phyloP scores from a whole-genome alignment of 2,329 filamentous ascomycete species.

The Colletotrichum gloeosporioides region DNA sequence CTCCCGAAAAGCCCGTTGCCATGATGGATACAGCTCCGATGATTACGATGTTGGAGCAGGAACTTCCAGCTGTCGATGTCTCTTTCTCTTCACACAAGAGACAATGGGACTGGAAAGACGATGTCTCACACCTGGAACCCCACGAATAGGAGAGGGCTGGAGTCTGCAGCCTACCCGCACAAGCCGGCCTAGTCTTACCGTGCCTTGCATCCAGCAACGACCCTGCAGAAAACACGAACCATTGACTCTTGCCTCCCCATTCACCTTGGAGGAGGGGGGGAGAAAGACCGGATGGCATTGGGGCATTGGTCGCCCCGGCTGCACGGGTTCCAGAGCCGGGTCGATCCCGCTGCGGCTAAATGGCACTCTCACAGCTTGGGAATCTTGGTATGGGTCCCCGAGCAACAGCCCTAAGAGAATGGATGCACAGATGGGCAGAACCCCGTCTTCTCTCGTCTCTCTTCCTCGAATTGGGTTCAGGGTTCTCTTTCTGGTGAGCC shows the following conservation, averaged over 20 bases:
- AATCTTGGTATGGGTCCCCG: slow-evolving; percentile 1
- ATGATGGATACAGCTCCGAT: background rate
- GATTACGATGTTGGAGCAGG: background rate
- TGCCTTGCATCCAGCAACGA: background rate
- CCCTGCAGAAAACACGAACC: background rate
- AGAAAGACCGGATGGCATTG: background rate
- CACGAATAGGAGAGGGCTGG: background rate
- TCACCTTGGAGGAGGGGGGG: background rate
- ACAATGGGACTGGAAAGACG: background rate
- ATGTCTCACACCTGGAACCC: background rate
- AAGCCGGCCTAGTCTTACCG: background rate
- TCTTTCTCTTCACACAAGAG: background rate
- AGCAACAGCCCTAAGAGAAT: slow-evolving; percentile 7
- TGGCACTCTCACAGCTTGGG: background rate
- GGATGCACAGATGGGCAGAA: background rate
- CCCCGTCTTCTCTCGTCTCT: background rate
- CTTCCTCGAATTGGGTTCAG: background rate
- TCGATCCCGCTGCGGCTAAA: slow-evolving; percentile 14
- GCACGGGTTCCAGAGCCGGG: slow-evolving; percentile 4
- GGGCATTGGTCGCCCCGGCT: slow-evolving; percentile 10
- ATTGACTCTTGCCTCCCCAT: background rate
- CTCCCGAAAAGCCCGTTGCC: background rate
- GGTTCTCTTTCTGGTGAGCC: slow-evolving; percentile 11
- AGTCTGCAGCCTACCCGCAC: background rate
- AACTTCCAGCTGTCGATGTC: background rate